Conservation (phyloP, 495 filamentous ascomycete species). For the Chaetomium cochliodes region DNA sequence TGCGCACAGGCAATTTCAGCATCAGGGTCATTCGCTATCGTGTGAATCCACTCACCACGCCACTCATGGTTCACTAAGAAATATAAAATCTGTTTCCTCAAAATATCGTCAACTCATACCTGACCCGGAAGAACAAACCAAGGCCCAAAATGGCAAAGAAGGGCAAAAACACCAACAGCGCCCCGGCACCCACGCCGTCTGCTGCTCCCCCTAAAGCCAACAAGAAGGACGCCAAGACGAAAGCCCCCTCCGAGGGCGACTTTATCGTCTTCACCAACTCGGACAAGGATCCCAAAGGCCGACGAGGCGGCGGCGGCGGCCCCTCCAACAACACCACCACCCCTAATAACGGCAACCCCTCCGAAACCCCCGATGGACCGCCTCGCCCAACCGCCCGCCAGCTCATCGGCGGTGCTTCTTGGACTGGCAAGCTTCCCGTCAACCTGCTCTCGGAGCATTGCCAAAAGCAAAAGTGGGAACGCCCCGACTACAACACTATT, state of each 20-base stretch:
- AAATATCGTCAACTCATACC: neutral
- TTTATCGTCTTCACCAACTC: constrained; percentile 68
- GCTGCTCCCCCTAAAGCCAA: constrained; percentile 30
- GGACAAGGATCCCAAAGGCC: constrained; percentile 54
- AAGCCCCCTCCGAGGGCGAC: constrained; percentile 52
- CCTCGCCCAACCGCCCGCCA: constrained; percentile 81
- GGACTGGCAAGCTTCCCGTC: constrained; percentile 95
- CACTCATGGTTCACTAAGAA: constrained; percentile 1
- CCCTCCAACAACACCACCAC: constrained; percentile 21
- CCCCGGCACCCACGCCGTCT: constrained; percentile 31
- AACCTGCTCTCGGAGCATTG: constrained; percentile 92
- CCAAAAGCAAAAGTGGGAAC: constrained; percentile 92
- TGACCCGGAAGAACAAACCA: neutral
- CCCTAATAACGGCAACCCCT: neutral
- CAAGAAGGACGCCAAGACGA: constrained; percentile 38
- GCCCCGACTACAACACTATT: constrained; percentile 76
- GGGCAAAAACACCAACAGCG: constrained; percentile 46
- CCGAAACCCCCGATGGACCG: constrained; percentile 46
- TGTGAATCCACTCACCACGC: constrained; percentile 8
- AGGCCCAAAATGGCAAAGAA: constrained; percentile 45
- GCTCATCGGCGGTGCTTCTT: constrained; percentile 90
- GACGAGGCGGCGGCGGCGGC: constrained; percentile 47
- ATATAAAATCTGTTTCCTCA: neutral
- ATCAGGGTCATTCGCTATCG: constrained; percentile 1
- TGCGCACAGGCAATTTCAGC: constrained; percentile 10